phyloP scores from a whole-genome alignment of 257 asterid species.

The Lycium ferocissimum region DNA sequence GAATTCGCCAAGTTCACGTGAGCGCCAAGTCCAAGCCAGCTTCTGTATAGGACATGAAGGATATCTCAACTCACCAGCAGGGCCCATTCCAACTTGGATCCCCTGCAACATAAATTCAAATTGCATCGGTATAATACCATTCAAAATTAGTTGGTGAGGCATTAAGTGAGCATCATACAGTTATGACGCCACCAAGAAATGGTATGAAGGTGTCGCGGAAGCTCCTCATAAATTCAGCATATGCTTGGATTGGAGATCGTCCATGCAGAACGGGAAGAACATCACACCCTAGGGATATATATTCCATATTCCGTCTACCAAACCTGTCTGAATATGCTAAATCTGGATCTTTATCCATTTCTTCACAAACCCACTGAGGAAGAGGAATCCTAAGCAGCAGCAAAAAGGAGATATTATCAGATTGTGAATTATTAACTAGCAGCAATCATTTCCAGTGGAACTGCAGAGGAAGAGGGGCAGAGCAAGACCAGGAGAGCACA shows the following conservation, averaged over 20 bases:
- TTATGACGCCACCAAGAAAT: slow-evolving; percentile 69
- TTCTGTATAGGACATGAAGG: slow-evolving; percentile 62
- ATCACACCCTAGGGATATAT: slow-evolving; percentile 81
- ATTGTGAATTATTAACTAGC: neutral
- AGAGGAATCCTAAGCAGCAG: slow-evolving; percentile 72
- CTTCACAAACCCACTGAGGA: slow-evolving; percentile 81
- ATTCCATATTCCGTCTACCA: slow-evolving; percentile 73
- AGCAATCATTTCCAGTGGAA: slow-evolving; percentile 3
- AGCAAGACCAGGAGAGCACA: neutral
- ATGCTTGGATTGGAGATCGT: slow-evolving; percentile 81
- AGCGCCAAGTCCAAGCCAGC: slow-evolving; percentile 54
- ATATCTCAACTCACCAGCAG: slow-evolving; percentile 81
- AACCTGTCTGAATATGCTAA: slow-evolving; percentile 69
- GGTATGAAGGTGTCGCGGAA: slow-evolving; percentile 71
- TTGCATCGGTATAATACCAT: slow-evolving; percentile 24
- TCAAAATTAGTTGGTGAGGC: slow-evolving; percentile 6
- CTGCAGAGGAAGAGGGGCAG: slow-evolving; percentile 6
- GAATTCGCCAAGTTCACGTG: slow-evolving; percentile 74
- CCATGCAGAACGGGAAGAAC: slow-evolving; percentile 71
- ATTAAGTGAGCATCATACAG: slow-evolving; percentile 53
- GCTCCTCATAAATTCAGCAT: slow-evolving; percentile 77
- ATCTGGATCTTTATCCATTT: slow-evolving; percentile 66
- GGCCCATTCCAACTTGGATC: slow-evolving; percentile 87
- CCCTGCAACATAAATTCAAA: slow-evolving; percentile 53
- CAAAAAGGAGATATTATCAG: neutral